Evolutionary conservation across 306 rosid species (phyloP).

Genomic region (Vigna reflexopilosa): DNA sequence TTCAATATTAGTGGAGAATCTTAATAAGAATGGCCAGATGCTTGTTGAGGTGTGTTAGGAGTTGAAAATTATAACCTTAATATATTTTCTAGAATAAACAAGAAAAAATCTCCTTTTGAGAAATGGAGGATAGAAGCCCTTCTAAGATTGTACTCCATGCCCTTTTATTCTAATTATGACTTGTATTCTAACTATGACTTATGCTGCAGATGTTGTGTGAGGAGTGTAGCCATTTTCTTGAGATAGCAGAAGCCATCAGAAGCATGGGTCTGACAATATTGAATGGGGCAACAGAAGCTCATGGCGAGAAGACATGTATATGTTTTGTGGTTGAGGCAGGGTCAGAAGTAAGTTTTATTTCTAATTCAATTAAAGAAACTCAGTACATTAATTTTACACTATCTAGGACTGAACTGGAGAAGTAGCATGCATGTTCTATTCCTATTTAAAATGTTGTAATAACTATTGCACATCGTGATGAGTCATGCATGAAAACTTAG

Average conservation of each 20-base stretch:
- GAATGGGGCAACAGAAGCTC: conserved; percentile 87
- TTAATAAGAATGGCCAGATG: conserved; percentile 90
- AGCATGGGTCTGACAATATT: conserved; percentile 84
- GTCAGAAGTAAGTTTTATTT: conserved; percentile 26
- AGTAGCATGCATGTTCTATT: background rate
- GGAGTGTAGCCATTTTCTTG: conserved; percentile 95
- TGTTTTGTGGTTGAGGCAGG: conserved; percentile 91
- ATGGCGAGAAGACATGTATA: conserved; percentile 82
- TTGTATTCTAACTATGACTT: conserved; percentile 33
- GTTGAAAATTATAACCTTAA: conserved; percentile 27
- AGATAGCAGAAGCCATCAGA: conserved; percentile 91
- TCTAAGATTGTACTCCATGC: background rate
- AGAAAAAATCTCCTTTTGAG: background rate
- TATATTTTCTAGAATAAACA: background rate
- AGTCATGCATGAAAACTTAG: conserved; percentile 15
- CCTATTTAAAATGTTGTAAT: background rate
- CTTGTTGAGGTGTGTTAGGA: conserved; percentile 78
- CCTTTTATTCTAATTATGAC: conserved; percentile 31
- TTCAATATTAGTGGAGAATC: conserved; percentile 92
- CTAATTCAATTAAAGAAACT: background rate
- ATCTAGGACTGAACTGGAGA: background rate
- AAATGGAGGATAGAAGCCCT: conserved; percentile 12
- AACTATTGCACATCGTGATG: background rate
- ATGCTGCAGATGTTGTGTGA: conserved; percentile 85
- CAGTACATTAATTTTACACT: background rate